Conservation (phyloP, 2,329 filamentous ascomycete genomes). For the Talaromyces sp. region DNA sequence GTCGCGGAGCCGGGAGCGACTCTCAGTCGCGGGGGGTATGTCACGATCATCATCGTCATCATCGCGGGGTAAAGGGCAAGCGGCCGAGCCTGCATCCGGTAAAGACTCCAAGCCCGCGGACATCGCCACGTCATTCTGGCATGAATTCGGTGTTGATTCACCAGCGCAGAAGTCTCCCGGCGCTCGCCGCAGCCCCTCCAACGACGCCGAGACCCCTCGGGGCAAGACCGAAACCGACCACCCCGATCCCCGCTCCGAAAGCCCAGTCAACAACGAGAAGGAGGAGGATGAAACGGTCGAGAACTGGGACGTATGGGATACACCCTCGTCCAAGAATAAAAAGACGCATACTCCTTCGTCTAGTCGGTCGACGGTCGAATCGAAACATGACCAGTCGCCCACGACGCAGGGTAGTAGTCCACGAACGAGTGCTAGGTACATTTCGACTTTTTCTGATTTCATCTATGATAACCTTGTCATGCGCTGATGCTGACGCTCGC, state of each 20-base stretch:
- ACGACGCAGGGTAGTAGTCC: conserved; percentile 52
- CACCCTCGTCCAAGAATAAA: conserved; percentile 40
- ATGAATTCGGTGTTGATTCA: conserved; percentile 55
- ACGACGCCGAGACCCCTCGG: conserved; percentile 33
- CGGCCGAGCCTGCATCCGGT: conserved; percentile 39
- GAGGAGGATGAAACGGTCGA: conserved; percentile 52
- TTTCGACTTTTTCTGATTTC: conserved; percentile 28
- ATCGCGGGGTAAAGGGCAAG: conserved; percentile 32
- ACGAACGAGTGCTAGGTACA: conserved; percentile 58
- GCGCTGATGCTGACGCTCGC: conserved; percentile 35
- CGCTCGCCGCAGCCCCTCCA: conserved; percentile 30
- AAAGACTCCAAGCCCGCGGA: conserved; percentile 46
- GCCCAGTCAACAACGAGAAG: conserved; percentile 17
- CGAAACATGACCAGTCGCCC: conserved; percentile 51
- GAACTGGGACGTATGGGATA: conserved; percentile 60
- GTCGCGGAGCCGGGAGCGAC: conserved; percentile 37
- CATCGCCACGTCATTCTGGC: conserved; percentile 53
- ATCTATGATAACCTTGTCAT: conserved; percentile 31
- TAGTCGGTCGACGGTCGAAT: conserved; percentile 55
- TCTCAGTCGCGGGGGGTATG: conserved; percentile 30
- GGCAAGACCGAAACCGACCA: conserved; percentile 42
- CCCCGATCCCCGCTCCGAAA: conserved; percentile 34
- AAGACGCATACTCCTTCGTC: conserved; percentile 47
- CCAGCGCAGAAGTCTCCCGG: conserved; percentile 44
- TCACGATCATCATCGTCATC: conserved; percentile 38